Evolutionary conservation across 306 rosid genomes (phyloP), one percentile per base, ranked within the genome.

Genomic region (Cucumis hystrix): DNA sequence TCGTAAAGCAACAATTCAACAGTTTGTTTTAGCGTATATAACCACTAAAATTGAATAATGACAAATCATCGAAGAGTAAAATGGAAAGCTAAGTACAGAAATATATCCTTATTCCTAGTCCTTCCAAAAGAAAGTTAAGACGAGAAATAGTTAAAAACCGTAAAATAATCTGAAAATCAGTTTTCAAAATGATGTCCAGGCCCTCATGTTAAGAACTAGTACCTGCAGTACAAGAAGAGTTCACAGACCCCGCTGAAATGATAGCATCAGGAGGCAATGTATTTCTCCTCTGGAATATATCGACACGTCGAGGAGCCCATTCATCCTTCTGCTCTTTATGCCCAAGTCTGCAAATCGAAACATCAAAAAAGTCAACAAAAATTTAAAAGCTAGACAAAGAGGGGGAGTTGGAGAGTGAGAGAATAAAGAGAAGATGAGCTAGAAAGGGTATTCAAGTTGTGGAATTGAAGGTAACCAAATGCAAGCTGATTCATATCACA

Each of bases 281-380:
- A 77, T 92, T 95, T 69, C 89, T 83, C 85, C 88, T 88, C 78
- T 84, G 92, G 61, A 95, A 95, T 58, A 91, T 62, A 59, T 95
- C 99, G 79, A 95, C 85, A 75, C 92, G 97, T 4, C 99, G 98
- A 76, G 99, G 99, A 73, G 45, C 57, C 91, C 93, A 92, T 90
- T 95, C 98, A 80, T 95, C 99, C 90, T 95, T 95, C 90, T 95
- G 99, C 91, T 95, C 99, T 85, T 97, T 83, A 80, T 95, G 99
- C 40, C 99, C 99, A n/a, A 95, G 91, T 88, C 99, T 95, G 80
- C 40, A 88, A 55, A 81, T 82, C 39, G 40, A 64, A 5, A n/a
- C 63, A 72, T 40, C 73, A 37, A 37, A 79, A 60, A 69, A 76
- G 57, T 77, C 52, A 17, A 40, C 62, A 41, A 51, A 8, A 67